A percentile compares a stretch with the other conserved stretches of the same genome.
phyloP scores from a whole-genome alignment of 805 yeast species.

The Saturnispora sekii region DNA sequence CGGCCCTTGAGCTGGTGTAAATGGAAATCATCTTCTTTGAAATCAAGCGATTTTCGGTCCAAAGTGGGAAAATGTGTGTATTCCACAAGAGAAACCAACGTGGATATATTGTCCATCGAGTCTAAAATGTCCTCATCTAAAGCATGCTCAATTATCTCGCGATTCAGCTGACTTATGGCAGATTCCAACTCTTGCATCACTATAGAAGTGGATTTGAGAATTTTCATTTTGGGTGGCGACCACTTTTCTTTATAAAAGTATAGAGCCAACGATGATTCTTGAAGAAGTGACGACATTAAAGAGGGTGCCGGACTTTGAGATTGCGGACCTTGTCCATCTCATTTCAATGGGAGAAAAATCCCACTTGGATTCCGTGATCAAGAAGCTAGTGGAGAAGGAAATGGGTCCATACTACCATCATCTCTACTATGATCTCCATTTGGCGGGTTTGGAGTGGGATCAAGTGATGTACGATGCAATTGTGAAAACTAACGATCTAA shows the following conservation, averaged over 20 bases:
- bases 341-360: slow-evolving; percentile 25
- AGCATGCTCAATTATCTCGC: too few relatives aligned
- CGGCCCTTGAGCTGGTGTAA: slow-evolving; percentile 18
- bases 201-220: neutral
- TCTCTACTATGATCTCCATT: slow-evolving; percentile 38
- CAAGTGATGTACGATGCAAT: slow-evolving; percentile 44
- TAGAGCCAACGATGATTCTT: slow-evolving; percentile 1
- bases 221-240: slow-evolving; percentile 7
- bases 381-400: slow-evolving; percentile 46
- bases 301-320: slow-evolving; percentile 69
- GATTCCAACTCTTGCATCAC: too few relatives aligned
- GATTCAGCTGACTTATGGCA: too few relatives aligned
- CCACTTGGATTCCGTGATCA: slow-evolving; percentile 28
- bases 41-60: neutral
- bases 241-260: neutral
- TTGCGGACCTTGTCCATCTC: slow-evolving; percentile 73
- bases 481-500: slow-evolving; percentile 41
- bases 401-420: slow-evolving; percentile 80
- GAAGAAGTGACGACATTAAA: slow-evolving; percentile 25
- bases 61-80: too few relatives aligned
- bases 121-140: neutral
- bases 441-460: slow-evolving; percentile 46
- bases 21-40: slow-evolving; percentile 9
- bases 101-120: too few relatives aligned
- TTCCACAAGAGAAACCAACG: too few relatives aligned